These are phyloP conservation scores for Amanita phalloides DNA, from an alignment of 768 basidiomycete genomes.

Conservation along the genomic window DNA sequence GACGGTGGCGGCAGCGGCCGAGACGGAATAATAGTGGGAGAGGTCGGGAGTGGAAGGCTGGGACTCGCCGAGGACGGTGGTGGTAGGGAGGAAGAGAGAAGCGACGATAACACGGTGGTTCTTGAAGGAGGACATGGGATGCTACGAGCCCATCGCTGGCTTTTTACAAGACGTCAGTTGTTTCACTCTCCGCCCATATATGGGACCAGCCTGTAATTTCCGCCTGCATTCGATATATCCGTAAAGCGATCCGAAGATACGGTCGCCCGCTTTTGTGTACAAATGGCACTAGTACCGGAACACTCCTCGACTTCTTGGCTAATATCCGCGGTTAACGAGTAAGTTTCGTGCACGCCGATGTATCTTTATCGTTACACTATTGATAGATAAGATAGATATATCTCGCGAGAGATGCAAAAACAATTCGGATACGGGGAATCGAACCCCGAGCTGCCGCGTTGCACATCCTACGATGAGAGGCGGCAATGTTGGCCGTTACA, in stretches of 20 bases:
- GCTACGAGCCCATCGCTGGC: background rate
- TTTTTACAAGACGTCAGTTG: conserved; percentile 2
- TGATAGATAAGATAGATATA: too few relatives aligned
- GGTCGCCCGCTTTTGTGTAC: background rate
- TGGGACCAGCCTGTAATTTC: background rate
- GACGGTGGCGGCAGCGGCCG: conserved; percentile 6
- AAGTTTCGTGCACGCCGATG: background rate
- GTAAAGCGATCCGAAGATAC: background rate
- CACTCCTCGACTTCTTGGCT: background rate
- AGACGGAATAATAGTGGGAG: conserved; percentile 9
- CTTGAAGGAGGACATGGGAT: conserved; percentile 55
- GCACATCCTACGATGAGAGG: conserved; percentile 28
- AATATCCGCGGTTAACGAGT: background rate
- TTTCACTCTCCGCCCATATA: conserved; percentile 1
- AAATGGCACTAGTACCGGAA: too few relatives aligned
- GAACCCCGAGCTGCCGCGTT: conserved; percentile 31
- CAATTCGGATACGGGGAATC: conserved; percentile 23
- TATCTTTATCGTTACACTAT: background rate
- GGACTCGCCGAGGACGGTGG: conserved; percentile 53
- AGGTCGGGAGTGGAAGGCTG: conserved; percentile 38
- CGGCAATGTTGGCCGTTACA: conserved; percentile 63
- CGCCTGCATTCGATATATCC: background rate
- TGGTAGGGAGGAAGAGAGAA: conserved; percentile 75
- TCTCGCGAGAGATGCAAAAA: background rate
- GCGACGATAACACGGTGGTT: conserved; percentile 72